Evolutionary conservation across 2,329 filamentous ascomycete genomes (phyloP).

Genomic region (Colletotrichum musae): DNA sequence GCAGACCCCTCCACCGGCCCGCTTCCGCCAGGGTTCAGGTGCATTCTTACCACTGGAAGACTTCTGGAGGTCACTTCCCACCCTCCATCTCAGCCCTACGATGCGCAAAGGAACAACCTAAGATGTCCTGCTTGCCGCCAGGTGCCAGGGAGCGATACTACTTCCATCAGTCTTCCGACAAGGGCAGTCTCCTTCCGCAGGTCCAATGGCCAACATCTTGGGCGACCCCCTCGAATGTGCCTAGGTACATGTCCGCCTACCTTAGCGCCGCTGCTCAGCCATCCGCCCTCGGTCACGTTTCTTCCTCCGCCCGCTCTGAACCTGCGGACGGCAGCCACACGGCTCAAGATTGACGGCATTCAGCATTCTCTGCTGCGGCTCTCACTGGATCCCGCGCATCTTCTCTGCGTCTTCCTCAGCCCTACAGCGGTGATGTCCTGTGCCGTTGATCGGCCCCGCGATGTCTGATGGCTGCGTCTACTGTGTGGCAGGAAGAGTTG

Average conservation of each 20-base stretch:
- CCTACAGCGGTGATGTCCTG: constrained; percentile 12
- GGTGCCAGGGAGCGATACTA: neutral
- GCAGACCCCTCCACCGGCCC: constrained; percentile 26
- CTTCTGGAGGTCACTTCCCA: constrained; percentile 3
- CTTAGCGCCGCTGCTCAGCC: constrained; percentile 37
- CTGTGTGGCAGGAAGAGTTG: no score
- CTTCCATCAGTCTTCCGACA: neutral
- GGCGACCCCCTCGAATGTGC: constrained; percentile 11
- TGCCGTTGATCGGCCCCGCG: neutral
- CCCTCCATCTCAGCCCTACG: constrained; percentile 40
- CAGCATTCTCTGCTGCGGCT: neutral
- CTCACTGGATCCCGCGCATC: constrained; percentile 9
- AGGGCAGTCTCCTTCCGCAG: constrained; percentile 28
- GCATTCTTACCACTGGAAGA: constrained; percentile 19
- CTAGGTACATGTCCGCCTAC: constrained; percentile 28
- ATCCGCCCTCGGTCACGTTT: constrained; percentile 18
- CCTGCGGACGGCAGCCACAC: constrained; percentile 17
- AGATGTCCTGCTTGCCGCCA: constrained; percentile 9
- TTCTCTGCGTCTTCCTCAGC: constrained; percentile 37
- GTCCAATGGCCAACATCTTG: constrained; percentile 19
- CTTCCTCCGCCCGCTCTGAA: neutral
- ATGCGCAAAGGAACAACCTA: neutral
- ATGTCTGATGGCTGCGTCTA: neutral
- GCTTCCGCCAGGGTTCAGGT: constrained; percentile 29
- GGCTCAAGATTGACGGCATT: constrained; percentile 15